Evolutionary conservation across 768 basidiomycete species (phyloP).

Genomic region (Psilocybe cubensis): DNA sequence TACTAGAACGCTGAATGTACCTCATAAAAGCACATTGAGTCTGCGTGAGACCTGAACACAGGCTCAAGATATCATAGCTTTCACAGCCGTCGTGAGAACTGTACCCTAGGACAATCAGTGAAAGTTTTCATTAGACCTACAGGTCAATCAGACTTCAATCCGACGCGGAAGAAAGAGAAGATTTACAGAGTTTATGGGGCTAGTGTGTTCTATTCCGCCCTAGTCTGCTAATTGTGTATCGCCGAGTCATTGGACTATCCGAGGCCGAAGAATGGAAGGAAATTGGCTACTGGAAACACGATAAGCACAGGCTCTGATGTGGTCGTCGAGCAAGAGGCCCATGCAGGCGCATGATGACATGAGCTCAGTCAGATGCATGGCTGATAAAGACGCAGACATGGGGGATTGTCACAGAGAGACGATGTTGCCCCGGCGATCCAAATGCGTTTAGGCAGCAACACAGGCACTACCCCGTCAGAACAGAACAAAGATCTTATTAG

Average conservation of each 20-base stretch:
- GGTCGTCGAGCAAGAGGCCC: neutral
- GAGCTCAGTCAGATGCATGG: neutral
- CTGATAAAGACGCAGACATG: neutral
- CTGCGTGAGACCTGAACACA: neutral
- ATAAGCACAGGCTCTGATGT: neutral
- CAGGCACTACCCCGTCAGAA: neutral
- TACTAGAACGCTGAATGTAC: neutral
- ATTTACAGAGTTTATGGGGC: neutral
- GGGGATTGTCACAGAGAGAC: neutral
- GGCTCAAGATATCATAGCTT: neutral
- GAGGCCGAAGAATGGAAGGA: slow-evolving; percentile 7
- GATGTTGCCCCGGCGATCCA: neutral
- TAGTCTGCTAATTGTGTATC: neutral
- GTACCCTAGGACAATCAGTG: neutral
- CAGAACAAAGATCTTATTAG: neutral
- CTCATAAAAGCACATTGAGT: neutral
- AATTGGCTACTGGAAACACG: neutral
- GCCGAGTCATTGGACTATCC: slow-evolving; percentile 3
- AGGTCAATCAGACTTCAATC: neutral
- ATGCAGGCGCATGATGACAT: neutral
- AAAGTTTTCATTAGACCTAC: neutral
- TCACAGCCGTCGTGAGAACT: neutral
- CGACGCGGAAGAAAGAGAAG: neutral
- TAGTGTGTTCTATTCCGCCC: neutral
- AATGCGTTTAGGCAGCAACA: slow-evolving; percentile 1